Evolutionary conservation across 345 rosid genomes (phyloP), one percentile per base, ranked within the genome.

Genomic region (Bruguiera sexangula): DNA sequence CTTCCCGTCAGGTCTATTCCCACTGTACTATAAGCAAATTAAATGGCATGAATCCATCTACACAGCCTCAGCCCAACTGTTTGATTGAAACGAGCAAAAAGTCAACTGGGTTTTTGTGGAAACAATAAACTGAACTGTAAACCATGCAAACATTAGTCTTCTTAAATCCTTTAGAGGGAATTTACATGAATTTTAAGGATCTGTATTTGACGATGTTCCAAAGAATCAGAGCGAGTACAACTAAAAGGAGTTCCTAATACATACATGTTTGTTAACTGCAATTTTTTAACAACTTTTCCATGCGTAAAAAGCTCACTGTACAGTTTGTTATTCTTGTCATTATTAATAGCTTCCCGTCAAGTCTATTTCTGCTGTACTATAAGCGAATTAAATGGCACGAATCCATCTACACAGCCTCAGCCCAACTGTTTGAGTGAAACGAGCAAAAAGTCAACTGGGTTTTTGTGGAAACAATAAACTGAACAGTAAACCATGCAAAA

Each of bases 141-240:
- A 15, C 5, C 32, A 8, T 29, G 29, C 29, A 24, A 67, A 34
- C 56, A 26, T 4, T 2, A 34, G 24, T 61, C 65, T 69, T 50
- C 2, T 52, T 48, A n/a, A 62, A 69, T 18, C 43, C 75, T 55
- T 36, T 51, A 55, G 53, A 52, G 70, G 53, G 37, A 76, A 71
- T 56, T 39, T 68, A 60, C 30, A 39, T 67, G 61, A 55, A 68
- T 53, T 71, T 76, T 31, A 51, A 76, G 76, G 55, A 76, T 52
- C 63, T 62, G 67, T 52, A 43, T 61, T 32, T 29, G 48, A 11
- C 67, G 8, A 34, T 55, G 58, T 72, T 73, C 67, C 67, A 56
- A 26, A 9, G 62, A 54, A 61, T 75, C 52, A 53, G 61, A 66
- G 37, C 51, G 19, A 48, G 53, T 62, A 62, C 57, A 27, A 60